Base-by-base conservation (phyloP, 164 flowering plant species). In the Piper betle region DNA sequence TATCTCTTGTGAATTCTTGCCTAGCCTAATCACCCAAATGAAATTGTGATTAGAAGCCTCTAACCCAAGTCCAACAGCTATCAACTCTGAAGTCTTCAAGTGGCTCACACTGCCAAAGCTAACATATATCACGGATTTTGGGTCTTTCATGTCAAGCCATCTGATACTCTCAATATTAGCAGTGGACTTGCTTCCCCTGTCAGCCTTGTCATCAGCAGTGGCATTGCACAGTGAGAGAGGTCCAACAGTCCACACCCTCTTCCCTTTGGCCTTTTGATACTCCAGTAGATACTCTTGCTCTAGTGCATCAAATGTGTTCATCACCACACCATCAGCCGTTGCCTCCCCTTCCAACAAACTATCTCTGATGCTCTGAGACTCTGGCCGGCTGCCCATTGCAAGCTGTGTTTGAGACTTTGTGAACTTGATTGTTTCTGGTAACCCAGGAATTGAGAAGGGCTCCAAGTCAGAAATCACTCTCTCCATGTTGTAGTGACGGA, bases 371-470 rank as follows among this genome's bases (percentile, higher is more conserved):
- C 6, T 53, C n/a, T 5, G 20, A 25, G 20, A 3, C 19, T 25
- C 18, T 1, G 20, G 55, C 19, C 4, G 19, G 7, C 20, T 6
- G 55, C 18, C 13, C 8, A 9, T 17, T 17, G 20, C 19, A 3
- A 1, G n/a, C 7, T 18, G 55, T 17, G 20, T 1, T 53, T 53
- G 55, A 25, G 55, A 53, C 20, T 53, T 53, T 25, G 55, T 53
- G 8, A 53, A 16, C 20, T 53, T 25, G 0, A 79, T 69, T 2
- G 50, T 11, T 50, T 72, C 48, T 5, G 81, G 79, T 52, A 81
- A 63, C 2, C 66, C 71, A 12, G 83, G 83, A 9, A 81, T 33
- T 1, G 71, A 4, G 48, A 81, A 77, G 6, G 70, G 60, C 63
- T 78, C 83, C 0, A 17, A 55, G 10, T 78, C 79, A 0, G 80